Percentiles rank a stretch among this genome's conserved stretches.
Evolutionary conservation across 441 rosid species (phyloP).

Genomic region (Gossypium davidsonii): DNA sequence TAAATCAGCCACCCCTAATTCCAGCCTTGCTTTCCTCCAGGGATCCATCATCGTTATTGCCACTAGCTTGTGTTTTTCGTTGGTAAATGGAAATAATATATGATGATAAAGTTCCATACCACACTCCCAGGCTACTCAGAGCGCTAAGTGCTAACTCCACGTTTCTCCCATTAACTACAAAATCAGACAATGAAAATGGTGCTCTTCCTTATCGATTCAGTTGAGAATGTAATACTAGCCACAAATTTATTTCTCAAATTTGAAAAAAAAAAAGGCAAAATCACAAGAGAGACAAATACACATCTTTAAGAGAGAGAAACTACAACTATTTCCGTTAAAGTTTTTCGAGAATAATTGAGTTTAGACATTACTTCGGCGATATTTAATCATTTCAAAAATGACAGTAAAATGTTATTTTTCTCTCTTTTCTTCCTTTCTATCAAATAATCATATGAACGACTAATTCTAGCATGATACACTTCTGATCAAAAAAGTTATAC

Average conservation of each 20-base stretch:
- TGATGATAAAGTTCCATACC: background rate
- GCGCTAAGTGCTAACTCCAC: background rate
- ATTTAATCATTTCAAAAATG: too few species aligned
- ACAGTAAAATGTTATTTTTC: too few species aligned
- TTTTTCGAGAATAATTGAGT: too few species aligned
- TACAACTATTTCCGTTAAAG: too few species aligned
- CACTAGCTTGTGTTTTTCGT: too few species aligned
- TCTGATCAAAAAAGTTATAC: too few species aligned
- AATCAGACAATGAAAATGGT: background rate
- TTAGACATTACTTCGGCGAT: too few species aligned
- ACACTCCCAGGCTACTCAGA: background rate
- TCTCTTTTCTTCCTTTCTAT: too few species aligned
- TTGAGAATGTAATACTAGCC: background rate
- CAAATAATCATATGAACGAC: too few species aligned
- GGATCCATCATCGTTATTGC: background rate
- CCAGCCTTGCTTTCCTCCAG: background rate
- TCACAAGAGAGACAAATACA: background rate
- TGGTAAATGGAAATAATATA: background rate
- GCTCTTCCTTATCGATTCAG: background rate
- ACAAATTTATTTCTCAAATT: background rate
- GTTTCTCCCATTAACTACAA: conserved; percentile 4
- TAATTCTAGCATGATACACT: too few species aligned
- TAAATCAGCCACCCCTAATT: background rate
- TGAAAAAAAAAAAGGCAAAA: background rate
- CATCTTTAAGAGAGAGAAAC: too few species aligned